These are phyloP conservation scores for Vigna trinervia DNA, from an alignment of 306 rosid species.

Conservation along the genomic window DNA sequence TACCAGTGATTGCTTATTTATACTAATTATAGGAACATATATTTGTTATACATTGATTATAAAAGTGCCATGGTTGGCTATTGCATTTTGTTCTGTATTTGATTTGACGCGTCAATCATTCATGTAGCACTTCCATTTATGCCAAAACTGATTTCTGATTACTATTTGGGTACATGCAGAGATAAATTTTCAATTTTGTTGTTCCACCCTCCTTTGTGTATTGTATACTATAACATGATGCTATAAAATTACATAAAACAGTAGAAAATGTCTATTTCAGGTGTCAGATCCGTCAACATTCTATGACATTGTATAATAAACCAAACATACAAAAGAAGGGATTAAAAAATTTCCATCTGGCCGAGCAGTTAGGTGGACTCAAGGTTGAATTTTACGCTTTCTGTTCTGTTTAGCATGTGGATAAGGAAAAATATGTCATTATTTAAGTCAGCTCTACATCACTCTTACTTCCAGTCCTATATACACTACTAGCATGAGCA, in stretches of 20 bases:
- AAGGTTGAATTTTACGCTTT: neutral
- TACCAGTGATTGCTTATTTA: slow-evolving; percentile 39
- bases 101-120: slow-evolving; percentile 29
- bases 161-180: slow-evolving; percentile 15
- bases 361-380: slow-evolving; percentile 17
- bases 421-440: neutral
- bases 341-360: neutral
- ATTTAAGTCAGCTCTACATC: neutral
- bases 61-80: slow-evolving; percentile 27
- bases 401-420: slow-evolving; percentile 12
- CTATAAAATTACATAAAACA: slow-evolving; percentile 18
- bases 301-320: slow-evolving; percentile 3
- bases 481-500: neutral
- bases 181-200: neutral
- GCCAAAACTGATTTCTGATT: neutral
- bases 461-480: neutral
- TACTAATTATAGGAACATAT: slow-evolving; percentile 41
- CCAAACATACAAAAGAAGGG: slow-evolving; percentile 11
- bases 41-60: slow-evolving; percentile 29
- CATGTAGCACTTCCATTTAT: slow-evolving; percentile 4
- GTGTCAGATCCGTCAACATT: slow-evolving; percentile 32
- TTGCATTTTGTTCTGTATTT: slow-evolving; percentile 40
- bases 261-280: slow-evolving; percentile 22
- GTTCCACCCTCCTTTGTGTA: neutral
- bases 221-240: slow-evolving; percentile 25